Conservation (phyloP, 768 basidiomycete genomes). For the Amanita pallidorosea region DNA sequence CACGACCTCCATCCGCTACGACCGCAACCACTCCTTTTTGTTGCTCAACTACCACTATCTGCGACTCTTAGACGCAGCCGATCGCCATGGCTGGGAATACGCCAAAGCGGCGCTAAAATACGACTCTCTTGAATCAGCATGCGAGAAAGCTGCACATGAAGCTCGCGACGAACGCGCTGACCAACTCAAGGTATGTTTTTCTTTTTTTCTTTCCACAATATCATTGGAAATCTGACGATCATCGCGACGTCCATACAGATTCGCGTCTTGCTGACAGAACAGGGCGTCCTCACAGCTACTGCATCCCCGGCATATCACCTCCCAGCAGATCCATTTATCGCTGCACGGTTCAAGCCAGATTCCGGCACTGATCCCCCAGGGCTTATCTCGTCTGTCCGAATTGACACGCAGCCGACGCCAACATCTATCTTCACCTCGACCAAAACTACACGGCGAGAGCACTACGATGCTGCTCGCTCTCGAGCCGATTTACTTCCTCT, state of each 20-base stretch:
- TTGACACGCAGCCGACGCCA: conserved; percentile 47
- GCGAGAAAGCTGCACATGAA: conserved; percentile 30
- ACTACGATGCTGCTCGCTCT: conserved; percentile 54
- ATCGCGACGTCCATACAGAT: neutral
- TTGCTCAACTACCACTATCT: conserved; percentile 50
- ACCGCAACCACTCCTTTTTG: conserved; percentile 49
- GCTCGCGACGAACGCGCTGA: neutral
- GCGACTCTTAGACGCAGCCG: conserved; percentile 42
- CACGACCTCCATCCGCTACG: conserved; percentile 53
- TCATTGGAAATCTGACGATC: too few species aligned
- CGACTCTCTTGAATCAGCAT: conserved; percentile 27
- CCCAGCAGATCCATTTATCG: conserved; percentile 10
- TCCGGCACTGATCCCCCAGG: conserved; percentile 10
- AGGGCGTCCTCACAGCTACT: conserved; percentile 10
- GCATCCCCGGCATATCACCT: conserved; percentile 7
- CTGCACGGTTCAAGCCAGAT: neutral
- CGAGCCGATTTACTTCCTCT: conserved; percentile 36
- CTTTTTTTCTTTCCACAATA: neutral
- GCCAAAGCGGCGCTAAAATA: conserved; percentile 26
- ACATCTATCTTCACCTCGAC: conserved; percentile 50
- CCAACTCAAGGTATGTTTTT: neutral
- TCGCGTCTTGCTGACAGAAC: conserved; percentile 10
- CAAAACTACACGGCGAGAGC: conserved; percentile 56
- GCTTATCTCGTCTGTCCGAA: conserved; percentile 31
- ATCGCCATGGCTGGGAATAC: conserved; percentile 38